Evolutionary conservation across 1,284 basidiomycete species (phyloP), one percentile per base, ranked within the genome.

Genomic region (Leccinum insolens): DNA sequence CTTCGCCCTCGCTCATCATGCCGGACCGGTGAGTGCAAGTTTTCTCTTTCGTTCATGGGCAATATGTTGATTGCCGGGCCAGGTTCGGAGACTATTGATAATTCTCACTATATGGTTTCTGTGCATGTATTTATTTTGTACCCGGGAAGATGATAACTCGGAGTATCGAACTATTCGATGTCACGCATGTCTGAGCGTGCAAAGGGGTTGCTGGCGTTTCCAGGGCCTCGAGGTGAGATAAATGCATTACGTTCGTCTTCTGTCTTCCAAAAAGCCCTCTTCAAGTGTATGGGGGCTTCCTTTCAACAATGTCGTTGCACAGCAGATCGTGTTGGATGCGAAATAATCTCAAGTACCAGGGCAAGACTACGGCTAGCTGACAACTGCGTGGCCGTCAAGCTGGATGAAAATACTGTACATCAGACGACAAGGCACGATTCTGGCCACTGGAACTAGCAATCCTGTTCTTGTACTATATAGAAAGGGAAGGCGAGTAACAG

Each of bases 21-120:
- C 96, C 96, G 61, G 96, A 94, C 75, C 83, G 92, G 92, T 91
- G 71, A 77, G 82, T 72, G 44, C 63, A 17, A 37, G 59, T 63
- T 63, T 59, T 20, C 6, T 15, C 20, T 3, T 9, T 49, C 11
- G 12, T 9, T 41, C 25, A 17, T 61, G 61, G 15, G 59, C 58
- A 39, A 11, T 12, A 22, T 65, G 6, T 22, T 25, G 57, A 44
- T 76, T 62, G 14, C 17, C 2, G 15, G 12, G 52, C 41, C 68
- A 81, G 80, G 65, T 81, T 81, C 62, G 80, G 75, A 61, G 80
- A 82, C 64, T 60, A 76, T 66, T 80, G 66, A 74, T 64, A 34
- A 67, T 65, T 49, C 7, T 62, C 63, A 61, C 17, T 44, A 11
- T 28, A 39, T 49, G 31, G 37, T 25, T 22, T 52, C 52, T 62